Percentiles rank a stretch among this genome's conserved stretches.
Evolutionary conservation across 2,329 filamentous ascomycete species (phyloP).

Genomic region (Penicillium thymicola): DNA sequence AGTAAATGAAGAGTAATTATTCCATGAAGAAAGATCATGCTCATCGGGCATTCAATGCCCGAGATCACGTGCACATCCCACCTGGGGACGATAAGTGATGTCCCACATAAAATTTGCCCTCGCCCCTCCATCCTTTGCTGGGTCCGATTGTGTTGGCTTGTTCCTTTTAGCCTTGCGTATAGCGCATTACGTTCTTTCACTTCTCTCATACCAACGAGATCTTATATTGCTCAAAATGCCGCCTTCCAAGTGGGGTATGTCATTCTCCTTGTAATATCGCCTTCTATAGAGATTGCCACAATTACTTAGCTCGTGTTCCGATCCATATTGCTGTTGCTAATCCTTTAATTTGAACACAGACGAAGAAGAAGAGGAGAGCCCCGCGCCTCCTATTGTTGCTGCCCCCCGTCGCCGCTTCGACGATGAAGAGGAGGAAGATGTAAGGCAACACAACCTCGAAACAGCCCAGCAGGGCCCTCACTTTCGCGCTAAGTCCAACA

Average conservation of each 20-base stretch:
- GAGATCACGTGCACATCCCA: slow-evolving; percentile 23
- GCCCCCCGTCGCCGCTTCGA: slow-evolving; percentile 69
- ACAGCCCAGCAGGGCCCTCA: neutral
- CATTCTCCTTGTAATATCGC: slow-evolving; percentile 17
- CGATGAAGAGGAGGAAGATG: slow-evolving; percentile 86
- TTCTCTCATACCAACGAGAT: slow-evolving; percentile 6
- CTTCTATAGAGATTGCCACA: neutral
- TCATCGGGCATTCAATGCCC: slow-evolving; percentile 21
- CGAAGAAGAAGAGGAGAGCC: slow-evolving; percentile 52
- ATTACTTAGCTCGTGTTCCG: slow-evolving; percentile 3
- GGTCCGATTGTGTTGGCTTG: slow-evolving; percentile 13
- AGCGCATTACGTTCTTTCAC: slow-evolving; percentile 11
- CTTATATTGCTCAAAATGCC: slow-evolving; percentile 37
- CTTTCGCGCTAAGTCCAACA: neutral
- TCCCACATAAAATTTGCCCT: slow-evolving; percentile 32
- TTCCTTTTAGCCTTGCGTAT: slow-evolving; percentile 11
- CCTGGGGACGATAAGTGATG: slow-evolving; percentile 19
- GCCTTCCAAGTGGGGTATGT: slow-evolving; percentile 51
- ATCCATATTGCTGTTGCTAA: slow-evolving; percentile 4
- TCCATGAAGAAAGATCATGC: slow-evolving; percentile 5
- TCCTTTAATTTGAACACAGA: slow-evolving; percentile 10
- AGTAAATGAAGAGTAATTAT: neutral
- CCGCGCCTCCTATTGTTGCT: slow-evolving; percentile 45
- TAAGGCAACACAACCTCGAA: slow-evolving; percentile 44
- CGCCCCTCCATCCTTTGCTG: slow-evolving; percentile 22